Evolutionary conservation across 441 rosid genomes (phyloP), one percentile per base, ranked within the genome.

Genomic region (Erodium texanum): DNA sequence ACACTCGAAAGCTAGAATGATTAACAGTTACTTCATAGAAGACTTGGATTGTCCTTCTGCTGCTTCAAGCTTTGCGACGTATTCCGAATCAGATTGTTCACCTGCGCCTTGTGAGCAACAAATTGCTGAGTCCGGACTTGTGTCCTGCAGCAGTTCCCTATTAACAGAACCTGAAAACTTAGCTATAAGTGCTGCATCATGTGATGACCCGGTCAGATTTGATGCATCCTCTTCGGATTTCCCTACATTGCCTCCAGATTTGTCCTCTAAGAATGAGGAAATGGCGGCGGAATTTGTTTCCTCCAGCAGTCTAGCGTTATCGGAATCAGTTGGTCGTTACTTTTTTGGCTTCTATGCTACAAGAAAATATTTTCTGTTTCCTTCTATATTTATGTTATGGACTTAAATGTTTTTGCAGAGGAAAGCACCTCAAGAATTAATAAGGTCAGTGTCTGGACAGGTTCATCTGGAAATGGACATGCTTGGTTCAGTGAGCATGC

Each of bases 311-410:
- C 75, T 66, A 29, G 62, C 68, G 50, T 63, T 78, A 15, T 7
- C 66, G 66, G 76, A 73, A 64, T 76, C 75, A 68, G 20, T 61
- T 63, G 88, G 88, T 89, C 76, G 54, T 82, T 81, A 71, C 69
- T 74, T 58, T n/a, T 43, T 52, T 52, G 66, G 59, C 27, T 69
- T 65, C 12, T 76, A 1, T 66, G 24, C 64, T 65, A 16, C 58
- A 20, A 36, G 36, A 32, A 48, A 43, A 12, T 24, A 11, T 18
- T 38, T 34, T 63, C 69, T 67, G 67, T 76, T 65, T 58, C 68
- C 41, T 27, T 66, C 62, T 29, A 54, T 58, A 20, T 65, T 11
- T 65, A 54, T 43, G 62, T 48, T 23, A 65, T 68, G 36, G 48
- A 41, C 48, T 41, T 41, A 0, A 0, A 41, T 41, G 48, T 41